Percentiles rank a stretch among this genome's conserved stretches.
phyloP scores from a whole-genome alignment of 345 rosid species.

The Citrus maxima region DNA sequence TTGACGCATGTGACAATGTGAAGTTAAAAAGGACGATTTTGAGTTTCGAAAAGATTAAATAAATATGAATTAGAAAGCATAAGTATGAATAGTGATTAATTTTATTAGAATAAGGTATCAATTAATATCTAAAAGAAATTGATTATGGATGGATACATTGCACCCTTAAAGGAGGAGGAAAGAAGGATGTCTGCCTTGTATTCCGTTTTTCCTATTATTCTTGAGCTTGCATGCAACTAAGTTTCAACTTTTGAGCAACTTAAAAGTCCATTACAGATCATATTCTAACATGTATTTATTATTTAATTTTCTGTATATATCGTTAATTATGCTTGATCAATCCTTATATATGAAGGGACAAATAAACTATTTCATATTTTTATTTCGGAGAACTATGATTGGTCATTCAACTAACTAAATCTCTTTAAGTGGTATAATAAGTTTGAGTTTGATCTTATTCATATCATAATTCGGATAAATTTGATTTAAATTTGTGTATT shows the following conservation, averaged over 20 bases:
- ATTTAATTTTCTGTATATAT: background rate
- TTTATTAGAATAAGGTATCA: too few species aligned
- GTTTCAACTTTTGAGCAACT: background rate
- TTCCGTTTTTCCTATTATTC: background rate
- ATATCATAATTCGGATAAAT: too few species aligned
- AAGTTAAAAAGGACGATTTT: background rate
- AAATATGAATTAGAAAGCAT: background rate
- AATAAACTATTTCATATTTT: too few species aligned
- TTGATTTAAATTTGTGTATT: too few species aligned
- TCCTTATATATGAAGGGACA: too few species aligned
- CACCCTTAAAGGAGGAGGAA: background rate
- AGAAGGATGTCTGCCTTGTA: background rate
- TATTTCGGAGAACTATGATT: too few species aligned
- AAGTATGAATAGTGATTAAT: too few species aligned
- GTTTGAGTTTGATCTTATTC: too few species aligned
- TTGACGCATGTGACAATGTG: slow-evolving; percentile 25
- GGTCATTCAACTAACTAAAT: too few species aligned
- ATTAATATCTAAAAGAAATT: background rate
- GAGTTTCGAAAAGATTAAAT: background rate
- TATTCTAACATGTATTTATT: background rate
- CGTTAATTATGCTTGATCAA: too few species aligned
- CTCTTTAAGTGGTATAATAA: too few species aligned
- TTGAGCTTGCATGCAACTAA: background rate
- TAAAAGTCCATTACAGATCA: background rate
- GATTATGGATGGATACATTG: background rate